A percentile compares a stretch with the other conserved stretches of the same genome.
These are phyloP conservation scores for Lipomyces chichibuensis DNA, from an alignment of 805 yeast genomes.

Conservation along the genomic window DNA sequence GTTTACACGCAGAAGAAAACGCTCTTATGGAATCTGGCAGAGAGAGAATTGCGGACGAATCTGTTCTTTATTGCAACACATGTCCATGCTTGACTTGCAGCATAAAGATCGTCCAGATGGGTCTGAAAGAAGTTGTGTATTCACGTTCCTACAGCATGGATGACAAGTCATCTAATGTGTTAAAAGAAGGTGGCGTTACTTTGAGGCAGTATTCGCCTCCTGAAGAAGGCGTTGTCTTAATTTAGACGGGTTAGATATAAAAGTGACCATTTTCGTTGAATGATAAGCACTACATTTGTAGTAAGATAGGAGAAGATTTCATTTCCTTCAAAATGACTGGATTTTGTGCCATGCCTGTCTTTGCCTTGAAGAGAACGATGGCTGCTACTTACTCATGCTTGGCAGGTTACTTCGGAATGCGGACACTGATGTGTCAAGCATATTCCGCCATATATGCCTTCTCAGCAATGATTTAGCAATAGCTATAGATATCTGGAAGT, in stretches of 20 bases:
- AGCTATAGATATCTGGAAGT: no score
- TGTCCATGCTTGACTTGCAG: slow-evolving; percentile 96
- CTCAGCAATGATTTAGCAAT: no score
- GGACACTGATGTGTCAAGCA: no score
- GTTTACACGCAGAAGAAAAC: slow-evolving; percentile 97
- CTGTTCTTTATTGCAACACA: slow-evolving; percentile 85
- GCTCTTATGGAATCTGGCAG: slow-evolving; percentile 94
- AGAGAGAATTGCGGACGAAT: slow-evolving; percentile 65
- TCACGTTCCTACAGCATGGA: slow-evolving; percentile 95
- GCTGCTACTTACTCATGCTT: neutral
- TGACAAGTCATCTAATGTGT: slow-evolving; percentile 66
- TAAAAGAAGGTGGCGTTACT: slow-evolving; percentile 71
- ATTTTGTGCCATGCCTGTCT: neutral
- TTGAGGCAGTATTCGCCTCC: slow-evolving; percentile 64
- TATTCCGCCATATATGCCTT: no score
- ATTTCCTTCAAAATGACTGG: neutral
- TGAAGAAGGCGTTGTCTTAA: slow-evolving; percentile 37
- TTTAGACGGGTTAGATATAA: slow-evolving; percentile 4
- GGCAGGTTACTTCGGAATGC: no score
- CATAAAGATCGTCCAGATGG: slow-evolving; percentile 91
- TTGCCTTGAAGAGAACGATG: neutral
- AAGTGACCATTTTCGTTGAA: neutral
- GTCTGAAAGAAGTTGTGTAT: slow-evolving; percentile 88
- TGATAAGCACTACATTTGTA: neutral
- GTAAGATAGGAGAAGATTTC: neutral